These are phyloP conservation scores for Ceratorhiza oryzae-sativae DNA, from an alignment of 1,284 basidiomycete genomes.

Conservation along the genomic window DNA sequence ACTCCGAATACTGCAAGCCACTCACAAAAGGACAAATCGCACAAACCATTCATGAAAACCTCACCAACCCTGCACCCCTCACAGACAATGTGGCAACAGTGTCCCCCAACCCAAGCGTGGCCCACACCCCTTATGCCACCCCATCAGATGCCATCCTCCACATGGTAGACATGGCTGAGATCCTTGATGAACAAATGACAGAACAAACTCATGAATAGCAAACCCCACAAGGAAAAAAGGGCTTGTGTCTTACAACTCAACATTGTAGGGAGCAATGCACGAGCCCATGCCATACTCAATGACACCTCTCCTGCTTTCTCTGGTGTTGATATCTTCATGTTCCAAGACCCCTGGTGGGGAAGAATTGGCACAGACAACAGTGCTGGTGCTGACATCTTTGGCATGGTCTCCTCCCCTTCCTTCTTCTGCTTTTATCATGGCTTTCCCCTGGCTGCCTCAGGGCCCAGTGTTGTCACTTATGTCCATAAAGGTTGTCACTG, in stretches of 20 bases:
- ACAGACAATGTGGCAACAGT: no score
- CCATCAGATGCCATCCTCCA: no score
- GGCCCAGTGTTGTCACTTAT: conserved; percentile 9
- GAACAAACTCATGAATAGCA: background rate
- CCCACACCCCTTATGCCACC: no score
- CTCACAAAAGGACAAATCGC: no score
- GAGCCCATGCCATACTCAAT: background rate
- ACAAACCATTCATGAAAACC: no score
- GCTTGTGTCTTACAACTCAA: conserved; percentile 3
- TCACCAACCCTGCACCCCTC: no score
- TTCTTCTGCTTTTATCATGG: background rate
- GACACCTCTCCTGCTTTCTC: background rate
- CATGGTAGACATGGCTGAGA: no score
- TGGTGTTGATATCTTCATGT: background rate
- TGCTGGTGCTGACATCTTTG: background rate
- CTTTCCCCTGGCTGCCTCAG: background rate
- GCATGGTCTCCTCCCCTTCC: background rate
- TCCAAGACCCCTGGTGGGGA: conserved; percentile 30
- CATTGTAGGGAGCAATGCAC: background rate
- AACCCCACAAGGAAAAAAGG: background rate
- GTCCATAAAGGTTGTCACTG: background rate
- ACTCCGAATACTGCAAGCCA: no score
- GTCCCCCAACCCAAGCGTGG: no score
- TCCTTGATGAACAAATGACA: no score
- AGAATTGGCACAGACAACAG: background rate